A percentile compares a stretch with the other conserved stretches of the same genome.
These are phyloP conservation scores for Arxiozyma slooffiae DNA, from an alignment of 1,139 yeast genomes.

Conservation along the genomic window DNA sequence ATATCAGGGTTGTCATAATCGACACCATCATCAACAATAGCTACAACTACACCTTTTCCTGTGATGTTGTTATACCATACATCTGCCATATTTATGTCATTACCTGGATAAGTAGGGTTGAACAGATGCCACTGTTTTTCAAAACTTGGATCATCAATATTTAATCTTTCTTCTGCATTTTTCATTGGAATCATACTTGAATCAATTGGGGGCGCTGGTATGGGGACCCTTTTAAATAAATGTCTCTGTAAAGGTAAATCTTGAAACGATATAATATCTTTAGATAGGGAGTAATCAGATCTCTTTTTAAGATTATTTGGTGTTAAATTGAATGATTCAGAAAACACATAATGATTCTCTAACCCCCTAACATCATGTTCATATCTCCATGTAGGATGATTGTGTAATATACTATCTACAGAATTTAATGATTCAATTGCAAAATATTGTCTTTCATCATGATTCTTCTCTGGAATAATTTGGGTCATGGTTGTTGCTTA, in stretches of 20 bases:
- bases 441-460: constrained; percentile 38
- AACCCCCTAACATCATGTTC: constrained; percentile 54
- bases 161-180: constrained; percentile 44
- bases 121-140: constrained; percentile 82
- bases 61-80: constrained; percentile 78
- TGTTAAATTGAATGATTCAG: constrained; percentile 23
- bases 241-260: constrained; percentile 42
- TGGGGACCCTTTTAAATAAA: constrained; percentile 36
- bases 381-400: constrained; percentile 38
- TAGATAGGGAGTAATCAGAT: constrained; percentile 9
- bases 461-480: constrained; percentile 31
- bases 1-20: constrained; percentile 74
- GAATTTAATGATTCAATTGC: constrained; percentile 40
- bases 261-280: constrained; percentile 40
- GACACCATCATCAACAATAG: constrained; percentile 89
- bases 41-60: constrained; percentile 75
- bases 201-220: constrained; percentile 33
- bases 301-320: constrained; percentile 9
- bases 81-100: constrained; percentile 80
- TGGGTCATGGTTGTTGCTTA: constrained; percentile 6
- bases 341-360: constrained; percentile 54
- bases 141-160: constrained; percentile 73
- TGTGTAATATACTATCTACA: constrained; percentile 31
- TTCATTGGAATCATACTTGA: constrained; percentile 38
- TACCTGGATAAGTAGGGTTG: constrained; percentile 61